Evolutionary conservation across 2,329 filamentous ascomycete species (phyloP).

Genomic region (Colletotrichum chlorophyti): DNA sequence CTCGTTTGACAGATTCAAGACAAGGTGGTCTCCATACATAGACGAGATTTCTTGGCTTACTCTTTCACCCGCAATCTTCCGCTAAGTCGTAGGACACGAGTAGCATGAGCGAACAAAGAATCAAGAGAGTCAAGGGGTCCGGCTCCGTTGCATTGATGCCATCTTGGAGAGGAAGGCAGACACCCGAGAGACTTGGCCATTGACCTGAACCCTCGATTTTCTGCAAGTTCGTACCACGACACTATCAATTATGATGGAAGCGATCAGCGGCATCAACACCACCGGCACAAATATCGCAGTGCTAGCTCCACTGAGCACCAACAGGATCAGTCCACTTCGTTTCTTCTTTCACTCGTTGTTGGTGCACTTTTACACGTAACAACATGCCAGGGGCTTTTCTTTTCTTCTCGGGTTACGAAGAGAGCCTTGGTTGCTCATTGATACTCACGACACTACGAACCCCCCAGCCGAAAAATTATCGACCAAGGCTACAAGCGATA

Average conservation of each 20-base stretch:
- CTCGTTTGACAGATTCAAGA: slow-evolving; percentile 20
- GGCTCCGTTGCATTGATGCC: slow-evolving; percentile 7
- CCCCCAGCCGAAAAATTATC: slow-evolving; percentile 13
- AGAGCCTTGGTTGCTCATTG: slow-evolving; percentile 8
- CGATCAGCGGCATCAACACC: slow-evolving; percentile 11
- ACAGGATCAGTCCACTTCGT: neutral
- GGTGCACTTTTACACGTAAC: slow-evolving; percentile 6
- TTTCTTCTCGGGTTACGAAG: too few relatives aligned
- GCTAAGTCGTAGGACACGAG: slow-evolving; percentile 13
- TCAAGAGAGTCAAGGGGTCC: neutral
- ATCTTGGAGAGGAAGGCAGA: neutral
- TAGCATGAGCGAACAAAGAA: slow-evolving; percentile 7
- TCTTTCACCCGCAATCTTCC: slow-evolving; percentile 17
- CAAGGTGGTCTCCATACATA: slow-evolving; percentile 21
- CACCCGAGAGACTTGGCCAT: slow-evolving; percentile 15
- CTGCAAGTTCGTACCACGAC: neutral
- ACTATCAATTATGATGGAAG: neutral
- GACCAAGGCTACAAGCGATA: slow-evolving; percentile 9
- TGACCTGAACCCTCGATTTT: neutral
- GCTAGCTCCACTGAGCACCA: neutral
- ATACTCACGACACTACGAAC: slow-evolving; percentile 9
- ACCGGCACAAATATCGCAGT: neutral
- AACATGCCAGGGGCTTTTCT: slow-evolving; percentile 1
- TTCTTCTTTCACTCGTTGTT: neutral
- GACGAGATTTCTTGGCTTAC: slow-evolving; percentile 22